These are phyloP conservation scores for Raphidocelis subcapitata DNA, from an alignment of 139 green algal genomes.

Conservation along the genomic window DNA sequence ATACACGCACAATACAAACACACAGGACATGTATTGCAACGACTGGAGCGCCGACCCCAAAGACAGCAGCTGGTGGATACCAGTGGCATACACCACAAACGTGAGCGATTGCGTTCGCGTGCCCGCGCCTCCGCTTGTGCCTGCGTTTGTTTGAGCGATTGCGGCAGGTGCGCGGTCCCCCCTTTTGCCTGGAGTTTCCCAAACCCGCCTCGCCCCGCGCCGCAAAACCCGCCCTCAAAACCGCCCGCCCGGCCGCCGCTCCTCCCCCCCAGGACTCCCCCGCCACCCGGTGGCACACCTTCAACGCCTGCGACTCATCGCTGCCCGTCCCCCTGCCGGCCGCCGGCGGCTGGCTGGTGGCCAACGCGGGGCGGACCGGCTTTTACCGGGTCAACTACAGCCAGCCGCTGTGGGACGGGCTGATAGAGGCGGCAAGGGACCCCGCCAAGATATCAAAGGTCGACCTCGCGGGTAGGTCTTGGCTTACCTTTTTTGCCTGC, in stretches of 20 bases:
- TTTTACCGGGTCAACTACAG: conserved; percentile 32
- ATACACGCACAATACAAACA: too few relatives aligned
- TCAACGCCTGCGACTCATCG: conserved; percentile 29
- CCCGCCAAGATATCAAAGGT: too few relatives aligned
- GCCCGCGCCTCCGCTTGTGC: not conserved
- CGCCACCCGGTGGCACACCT: conserved; percentile 22
- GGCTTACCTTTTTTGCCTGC: too few relatives aligned
- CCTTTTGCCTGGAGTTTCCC: conserved; percentile 1
- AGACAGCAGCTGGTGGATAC: conserved; percentile 31
- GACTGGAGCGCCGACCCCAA: conserved; percentile 11
- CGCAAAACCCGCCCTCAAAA: not conserved
- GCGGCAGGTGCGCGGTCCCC: not conserved
- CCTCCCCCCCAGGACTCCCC: conserved; percentile 6
- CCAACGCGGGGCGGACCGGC: conserved; percentile 30
- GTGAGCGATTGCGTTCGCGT: not conserved
- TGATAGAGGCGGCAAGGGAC: conserved; percentile 6
- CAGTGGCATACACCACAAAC: not conserved
- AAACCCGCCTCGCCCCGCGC: not conserved
- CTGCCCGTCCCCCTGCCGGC: not conserved
- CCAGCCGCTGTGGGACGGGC: conserved; percentile 12
- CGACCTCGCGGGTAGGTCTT: too few relatives aligned
- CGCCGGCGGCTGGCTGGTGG: not conserved
- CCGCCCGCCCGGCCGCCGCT: not conserved
- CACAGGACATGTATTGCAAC: conserved; percentile 19
- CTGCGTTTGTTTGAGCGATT: not conserved